These are phyloP conservation scores for Ceratocystiopsis sp. DNA, from an alignment of 2,329 filamentous ascomycete genomes.

Conservation along the genomic window DNA sequence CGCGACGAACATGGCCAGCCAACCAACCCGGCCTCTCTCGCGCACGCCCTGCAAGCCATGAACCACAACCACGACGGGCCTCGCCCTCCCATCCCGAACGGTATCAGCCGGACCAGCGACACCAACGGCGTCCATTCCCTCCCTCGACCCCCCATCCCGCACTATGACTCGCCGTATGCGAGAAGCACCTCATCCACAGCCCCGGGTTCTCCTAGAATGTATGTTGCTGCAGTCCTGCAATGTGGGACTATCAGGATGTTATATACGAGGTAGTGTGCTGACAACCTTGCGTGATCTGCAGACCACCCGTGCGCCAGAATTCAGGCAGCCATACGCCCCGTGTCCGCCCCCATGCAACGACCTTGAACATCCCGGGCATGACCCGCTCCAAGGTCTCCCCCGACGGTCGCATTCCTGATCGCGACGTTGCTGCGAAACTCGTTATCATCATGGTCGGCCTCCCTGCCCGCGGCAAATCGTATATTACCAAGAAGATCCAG, in stretches of 20 bases:
- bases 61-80: neutral
- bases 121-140: slow-evolving; percentile 6
- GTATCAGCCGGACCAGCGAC: slow-evolving; percentile 1
- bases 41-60: slow-evolving; percentile 19
- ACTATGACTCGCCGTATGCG: slow-evolving; percentile 36
- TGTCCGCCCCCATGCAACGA: slow-evolving; percentile 70
- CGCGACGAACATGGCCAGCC: slow-evolving; percentile 5
- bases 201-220: slow-evolving; percentile 41
- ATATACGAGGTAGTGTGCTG: no score
- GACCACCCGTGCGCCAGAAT: slow-evolving; percentile 52
- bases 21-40: slow-evolving; percentile 9
- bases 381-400: slow-evolving; percentile 91
- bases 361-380: slow-evolving; percentile 90
- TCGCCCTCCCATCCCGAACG: slow-evolving; percentile 20
- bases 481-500: slow-evolving; percentile 96
- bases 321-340: slow-evolving; percentile 64
- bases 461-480: slow-evolving; percentile 89
- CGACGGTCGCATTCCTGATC: slow-evolving; percentile 80
- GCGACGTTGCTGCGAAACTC: slow-evolving; percentile 90
- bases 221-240: slow-evolving; percentile 14
- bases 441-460: slow-evolving; percentile 98
- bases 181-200: slow-evolving; percentile 42
- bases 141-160: slow-evolving; percentile 14
- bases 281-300: slow-evolving; percentile 17
- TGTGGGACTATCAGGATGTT: no score